These are phyloP conservation scores for Musa balbisiana DNA, from an alignment of 202 grass and related monocot genomes.

Conservation along the genomic window DNA sequence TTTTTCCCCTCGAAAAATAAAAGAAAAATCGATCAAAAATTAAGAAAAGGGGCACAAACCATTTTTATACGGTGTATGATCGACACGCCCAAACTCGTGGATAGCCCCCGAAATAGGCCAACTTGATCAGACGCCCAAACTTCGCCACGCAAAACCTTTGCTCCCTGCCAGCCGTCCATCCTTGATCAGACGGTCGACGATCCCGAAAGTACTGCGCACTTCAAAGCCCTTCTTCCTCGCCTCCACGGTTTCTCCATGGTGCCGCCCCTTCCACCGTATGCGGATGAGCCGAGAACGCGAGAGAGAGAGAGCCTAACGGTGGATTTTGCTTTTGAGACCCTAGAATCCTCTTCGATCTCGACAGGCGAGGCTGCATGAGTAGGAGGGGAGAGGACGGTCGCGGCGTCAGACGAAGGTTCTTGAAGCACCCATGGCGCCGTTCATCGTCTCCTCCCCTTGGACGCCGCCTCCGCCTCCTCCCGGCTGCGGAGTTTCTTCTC, in stretches of 20 bases:
- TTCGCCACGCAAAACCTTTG: neutral
- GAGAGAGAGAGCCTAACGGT: neutral
- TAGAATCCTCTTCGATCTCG: neutral
- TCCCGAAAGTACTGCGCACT: too few species aligned
- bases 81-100: too few species aligned
- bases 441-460: constrained; percentile 12
- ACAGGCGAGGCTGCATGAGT: constrained; percentile 51
- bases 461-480: neutral
- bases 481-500: neutral
- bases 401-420: constrained; percentile 4
- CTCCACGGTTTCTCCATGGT: neutral
- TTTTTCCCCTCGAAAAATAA: too few species aligned
- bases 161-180: neutral
- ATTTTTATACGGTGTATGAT: too few species aligned
- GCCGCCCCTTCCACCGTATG: neutral
- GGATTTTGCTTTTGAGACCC: neutral
- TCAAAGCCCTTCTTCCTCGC: neutral
- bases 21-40: too few species aligned
- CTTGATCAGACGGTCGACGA: neutral
- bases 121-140: neutral
- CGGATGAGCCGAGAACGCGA: neutral
- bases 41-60: too few species aligned
- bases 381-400: constrained; percentile 23
- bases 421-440: constrained; percentile 28
- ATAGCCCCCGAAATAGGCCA: too few species aligned